A percentile compares a stretch with the other conserved stretches of the same genome.
These are phyloP conservation scores for Pueraria montana DNA, from an alignment of 306 rosid species.

Conservation along the genomic window DNA sequence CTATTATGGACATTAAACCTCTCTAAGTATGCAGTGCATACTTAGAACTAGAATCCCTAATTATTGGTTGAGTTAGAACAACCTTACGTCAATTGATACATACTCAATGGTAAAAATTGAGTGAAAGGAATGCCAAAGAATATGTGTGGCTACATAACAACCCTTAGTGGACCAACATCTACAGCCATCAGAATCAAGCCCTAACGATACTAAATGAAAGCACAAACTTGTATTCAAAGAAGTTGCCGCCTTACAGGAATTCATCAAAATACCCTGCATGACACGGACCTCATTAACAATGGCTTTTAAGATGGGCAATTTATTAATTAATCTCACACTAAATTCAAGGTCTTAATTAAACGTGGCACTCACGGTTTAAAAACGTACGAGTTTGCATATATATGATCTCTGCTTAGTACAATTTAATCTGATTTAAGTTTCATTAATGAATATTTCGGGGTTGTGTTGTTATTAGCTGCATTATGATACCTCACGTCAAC, in stretches of 20 bases:
- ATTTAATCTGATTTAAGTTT: too few species aligned
- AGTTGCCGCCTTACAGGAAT: neutral
- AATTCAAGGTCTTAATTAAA: neutral
- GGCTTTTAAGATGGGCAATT: neutral
- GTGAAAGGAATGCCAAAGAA: neutral
- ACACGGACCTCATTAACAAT: neutral
- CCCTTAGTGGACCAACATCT: neutral
- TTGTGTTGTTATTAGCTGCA: neutral
- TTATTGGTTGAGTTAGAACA: too few species aligned
- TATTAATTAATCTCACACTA: neutral
- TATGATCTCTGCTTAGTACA: too few species aligned
- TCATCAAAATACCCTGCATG: neutral
- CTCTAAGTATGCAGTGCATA: too few species aligned
- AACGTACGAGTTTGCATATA: too few species aligned
- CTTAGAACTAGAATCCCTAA: too few species aligned
- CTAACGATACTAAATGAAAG: neutral
- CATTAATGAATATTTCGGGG: neutral
- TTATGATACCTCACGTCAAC: neutral
- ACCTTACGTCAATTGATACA: too few species aligned
- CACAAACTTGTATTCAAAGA: neutral
- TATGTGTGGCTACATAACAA: neutral
- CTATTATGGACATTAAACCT: too few species aligned
- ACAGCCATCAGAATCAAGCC: neutral
- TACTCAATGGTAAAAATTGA: too few species aligned
- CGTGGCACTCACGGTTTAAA: neutral